Conservation (phyloP, 306 rosid genomes). For the Dryas octopetala region DNA sequence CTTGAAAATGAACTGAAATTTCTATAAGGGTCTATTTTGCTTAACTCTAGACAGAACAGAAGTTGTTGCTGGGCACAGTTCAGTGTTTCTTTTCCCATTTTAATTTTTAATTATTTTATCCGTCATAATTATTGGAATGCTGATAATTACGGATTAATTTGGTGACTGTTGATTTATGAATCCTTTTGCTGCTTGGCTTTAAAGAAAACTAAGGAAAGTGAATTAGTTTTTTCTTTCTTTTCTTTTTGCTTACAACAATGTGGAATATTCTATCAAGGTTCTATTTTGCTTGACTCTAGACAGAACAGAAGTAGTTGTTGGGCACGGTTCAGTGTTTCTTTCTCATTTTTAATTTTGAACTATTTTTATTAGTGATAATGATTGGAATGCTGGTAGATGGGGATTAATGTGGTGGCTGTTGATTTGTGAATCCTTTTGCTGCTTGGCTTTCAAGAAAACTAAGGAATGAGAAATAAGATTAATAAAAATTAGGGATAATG, state of each 20-base stretch:
- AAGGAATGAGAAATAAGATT: neutral
- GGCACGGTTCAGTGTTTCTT: neutral
- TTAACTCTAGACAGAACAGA: neutral
- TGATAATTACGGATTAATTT: too few relatives aligned
- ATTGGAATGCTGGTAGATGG: neutral
- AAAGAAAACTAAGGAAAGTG: neutral
- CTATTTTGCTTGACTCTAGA: neutral
- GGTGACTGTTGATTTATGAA: too few relatives aligned
- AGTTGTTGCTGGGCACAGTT: constrained; percentile 5
- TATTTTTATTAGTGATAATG: neutral
- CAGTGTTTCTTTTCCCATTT: too few relatives aligned
- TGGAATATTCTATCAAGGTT: neutral
- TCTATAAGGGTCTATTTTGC: neutral
- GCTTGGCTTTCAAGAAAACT: neutral
- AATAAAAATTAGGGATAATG: neutral
- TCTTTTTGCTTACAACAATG: neutral
- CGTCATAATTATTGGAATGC: too few relatives aligned
- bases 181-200: too few relatives aligned
- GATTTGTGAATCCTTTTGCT: neutral
- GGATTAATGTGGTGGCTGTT: neutral
- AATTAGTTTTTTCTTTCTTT: neutral
- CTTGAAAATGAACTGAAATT: neutral
- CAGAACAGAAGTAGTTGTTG: neutral
- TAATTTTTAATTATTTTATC: too few relatives aligned
- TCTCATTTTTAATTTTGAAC: neutral